Conservation (phyloP, 1,284 basidiomycete species). For the Laetiporus sulphureus region DNA sequence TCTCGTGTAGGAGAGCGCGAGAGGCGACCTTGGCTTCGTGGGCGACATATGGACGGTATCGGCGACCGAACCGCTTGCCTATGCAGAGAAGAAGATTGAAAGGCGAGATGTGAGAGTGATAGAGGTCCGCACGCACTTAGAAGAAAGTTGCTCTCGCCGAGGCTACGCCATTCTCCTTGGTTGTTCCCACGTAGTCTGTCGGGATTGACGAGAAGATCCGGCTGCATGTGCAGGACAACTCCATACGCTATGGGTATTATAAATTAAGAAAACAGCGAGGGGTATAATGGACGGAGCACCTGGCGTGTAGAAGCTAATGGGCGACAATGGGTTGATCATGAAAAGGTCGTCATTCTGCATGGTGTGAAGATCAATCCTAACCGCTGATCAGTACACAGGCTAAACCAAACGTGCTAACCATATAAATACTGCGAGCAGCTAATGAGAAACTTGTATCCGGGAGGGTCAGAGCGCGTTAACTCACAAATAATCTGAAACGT, state of each 20-base stretch:
- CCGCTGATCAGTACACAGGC: neutral
- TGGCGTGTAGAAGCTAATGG: constrained; percentile 22
- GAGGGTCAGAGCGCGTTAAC: constrained; percentile 3
- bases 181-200: constrained; percentile 15
- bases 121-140: constrained; percentile 17
- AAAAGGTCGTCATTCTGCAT: constrained; percentile 26
- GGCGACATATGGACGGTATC: constrained; percentile 31
- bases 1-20: constrained; percentile 26
- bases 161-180: constrained; percentile 28
- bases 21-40: constrained; percentile 32
- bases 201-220: constrained; percentile 19
- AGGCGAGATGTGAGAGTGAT: too few species aligned
- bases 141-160: constrained; percentile 22
- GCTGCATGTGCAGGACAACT: constrained; percentile 24
- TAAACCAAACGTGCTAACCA: constrained; percentile 16
- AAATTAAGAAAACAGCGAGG: neutral
- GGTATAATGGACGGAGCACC: constrained; percentile 14
- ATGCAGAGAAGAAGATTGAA: too few species aligned
- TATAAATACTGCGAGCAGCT: constrained; percentile 17
- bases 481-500: constrained; percentile 18
- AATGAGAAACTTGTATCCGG: neutral
- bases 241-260: constrained; percentile 20
- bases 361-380: too few species aligned
- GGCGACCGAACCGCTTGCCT: constrained; percentile 31
- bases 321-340: constrained; percentile 21